Conservation (phyloP, 345 rosid species). For the Psidium friedrichsthalianum region DNA sequence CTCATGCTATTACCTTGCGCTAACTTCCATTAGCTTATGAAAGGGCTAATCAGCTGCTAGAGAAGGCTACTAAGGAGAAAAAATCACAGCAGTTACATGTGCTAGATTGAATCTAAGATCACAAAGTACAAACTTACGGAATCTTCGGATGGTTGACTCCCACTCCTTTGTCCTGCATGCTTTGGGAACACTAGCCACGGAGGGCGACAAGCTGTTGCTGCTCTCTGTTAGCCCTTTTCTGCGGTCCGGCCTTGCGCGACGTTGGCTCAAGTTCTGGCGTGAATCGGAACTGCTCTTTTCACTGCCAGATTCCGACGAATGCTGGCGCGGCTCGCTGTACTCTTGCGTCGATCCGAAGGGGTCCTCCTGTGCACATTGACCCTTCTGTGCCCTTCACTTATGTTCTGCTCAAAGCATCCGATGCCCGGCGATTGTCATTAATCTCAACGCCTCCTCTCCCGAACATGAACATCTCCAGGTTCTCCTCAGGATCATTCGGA, state of each 20-base stretch:
- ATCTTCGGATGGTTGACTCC: conserved; percentile 3
- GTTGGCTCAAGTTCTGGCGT: not conserved
- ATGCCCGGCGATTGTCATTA: not conserved
- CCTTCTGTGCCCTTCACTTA: not conserved
- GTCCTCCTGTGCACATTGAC: not conserved
- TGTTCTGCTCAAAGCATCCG: not conserved
- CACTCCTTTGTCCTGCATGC: conserved; percentile 8
- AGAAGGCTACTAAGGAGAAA: not conserved
- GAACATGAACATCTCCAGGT: conserved; percentile 25
- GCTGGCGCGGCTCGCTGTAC: not conserved
- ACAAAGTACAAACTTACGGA: not conserved
- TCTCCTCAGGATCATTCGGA: conserved; percentile 51
- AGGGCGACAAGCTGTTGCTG: conserved; percentile 7
- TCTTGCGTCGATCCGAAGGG: not conserved
- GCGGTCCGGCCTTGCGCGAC: not conserved
- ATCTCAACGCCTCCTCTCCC: conserved; percentile 1
- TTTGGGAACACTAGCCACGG: not conserved
- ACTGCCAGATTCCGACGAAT: conserved; percentile 6
- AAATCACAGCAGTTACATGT: not conserved
- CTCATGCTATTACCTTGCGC: not conserved
- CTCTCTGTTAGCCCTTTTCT: conserved; percentile 1
- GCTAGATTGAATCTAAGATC: not conserved
- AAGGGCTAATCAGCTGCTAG: not conserved
- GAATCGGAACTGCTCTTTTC: conserved; percentile 14
- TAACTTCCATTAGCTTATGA: not conserved